Evolutionary conservation across 768 basidiomycete species (phyloP).

Genomic region (Russula sp.): DNA sequence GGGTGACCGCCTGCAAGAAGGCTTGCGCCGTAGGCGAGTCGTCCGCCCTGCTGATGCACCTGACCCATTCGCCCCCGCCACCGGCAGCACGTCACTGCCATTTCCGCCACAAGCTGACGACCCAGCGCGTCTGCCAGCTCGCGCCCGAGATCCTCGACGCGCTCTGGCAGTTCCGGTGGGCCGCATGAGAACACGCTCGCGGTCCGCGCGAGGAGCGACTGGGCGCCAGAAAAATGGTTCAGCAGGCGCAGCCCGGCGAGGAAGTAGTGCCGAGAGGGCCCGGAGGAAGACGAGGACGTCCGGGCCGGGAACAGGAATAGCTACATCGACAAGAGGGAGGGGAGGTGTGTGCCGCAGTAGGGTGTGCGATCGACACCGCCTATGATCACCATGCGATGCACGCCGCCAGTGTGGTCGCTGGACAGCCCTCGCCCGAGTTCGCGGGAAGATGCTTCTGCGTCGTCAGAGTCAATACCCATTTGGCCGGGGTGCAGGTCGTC

Average conservation of each 20-base stretch:
- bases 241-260: constrained; percentile 75
- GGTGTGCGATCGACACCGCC: constrained; percentile 78
- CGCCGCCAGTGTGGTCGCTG: constrained; percentile 66
- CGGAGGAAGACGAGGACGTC: constrained; percentile 49
- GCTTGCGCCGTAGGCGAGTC: constrained; percentile 53
- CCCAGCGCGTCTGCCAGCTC: constrained; percentile 55
- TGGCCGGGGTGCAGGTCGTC: constrained; percentile 48
- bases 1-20: constrained; percentile 54
- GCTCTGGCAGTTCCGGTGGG: constrained; percentile 56
- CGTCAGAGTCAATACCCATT: constrained; percentile 28
- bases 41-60: constrained; percentile 54
- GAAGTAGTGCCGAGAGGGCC: constrained; percentile 74
- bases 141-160: constrained; percentile 60
- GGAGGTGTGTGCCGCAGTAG: constrained; percentile 84
- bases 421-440: constrained; percentile 57
- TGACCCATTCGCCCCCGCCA: constrained; percentile 35
- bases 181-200: constrained; percentile 65
- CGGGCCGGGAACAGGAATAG: constrained; percentile 64
- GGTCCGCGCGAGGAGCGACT: constrained; percentile 48
- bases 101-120: constrained; percentile 35
- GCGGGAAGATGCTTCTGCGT: constrained; percentile 41
- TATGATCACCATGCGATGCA: constrained; percentile 76
- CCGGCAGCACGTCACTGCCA: constrained; percentile 28
- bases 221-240: constrained; percentile 51
- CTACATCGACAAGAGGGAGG: constrained; percentile 67